A percentile compares a stretch with the other conserved stretches of the same genome.
These are phyloP conservation scores for Globisporangium sylvaticum DNA, from an alignment of 352 stramenopile genomes.

Conservation along the genomic window DNA sequence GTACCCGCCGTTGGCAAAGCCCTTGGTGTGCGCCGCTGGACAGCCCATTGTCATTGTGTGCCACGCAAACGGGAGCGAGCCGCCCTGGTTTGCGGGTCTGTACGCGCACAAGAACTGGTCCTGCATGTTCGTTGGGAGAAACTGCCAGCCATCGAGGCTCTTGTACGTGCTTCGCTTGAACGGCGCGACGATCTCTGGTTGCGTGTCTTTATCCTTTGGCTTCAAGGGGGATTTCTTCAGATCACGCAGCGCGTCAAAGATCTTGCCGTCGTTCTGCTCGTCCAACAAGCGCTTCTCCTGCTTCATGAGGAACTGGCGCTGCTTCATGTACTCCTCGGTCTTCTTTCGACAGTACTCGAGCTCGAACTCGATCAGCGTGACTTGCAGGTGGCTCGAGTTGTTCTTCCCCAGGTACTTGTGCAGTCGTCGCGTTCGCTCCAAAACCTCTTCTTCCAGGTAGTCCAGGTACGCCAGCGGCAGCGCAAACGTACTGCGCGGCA, in stretches of 20 bases:
- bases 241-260: conserved; percentile 28
- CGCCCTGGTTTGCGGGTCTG: conserved; percentile 25
- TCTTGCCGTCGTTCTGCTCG: conserved; percentile 42
- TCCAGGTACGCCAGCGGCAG: conserved; percentile 72
- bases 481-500: conserved; percentile 68
- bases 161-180: conserved; percentile 88
- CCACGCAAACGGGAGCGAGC: conserved; percentile 48
- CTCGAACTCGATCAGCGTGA: conserved; percentile 38
- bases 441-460: conserved; percentile 61
- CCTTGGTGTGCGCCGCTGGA: conserved; percentile 74
- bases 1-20: conserved; percentile 70
- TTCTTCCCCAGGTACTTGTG: conserved; percentile 31
- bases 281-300: conserved; percentile 63
- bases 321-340: conserved; percentile 69
- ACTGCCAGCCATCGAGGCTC: conserved; percentile 73
- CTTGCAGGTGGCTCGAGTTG: conserved; percentile 21
- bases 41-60: conserved; percentile 88
- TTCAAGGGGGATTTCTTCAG: conserved; percentile 19
- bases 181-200: conserved; percentile 39
- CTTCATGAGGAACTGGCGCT: conserved; percentile 73
- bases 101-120: conserved; percentile 70
- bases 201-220: conserved; percentile 19
- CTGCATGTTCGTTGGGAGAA: conserved; percentile 84
- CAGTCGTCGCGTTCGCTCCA: conserved; percentile 48
- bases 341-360: conserved; percentile 65